Base-by-base conservation (phyloP, 306 rosid genomes). In the Prunus campanulata region DNA sequence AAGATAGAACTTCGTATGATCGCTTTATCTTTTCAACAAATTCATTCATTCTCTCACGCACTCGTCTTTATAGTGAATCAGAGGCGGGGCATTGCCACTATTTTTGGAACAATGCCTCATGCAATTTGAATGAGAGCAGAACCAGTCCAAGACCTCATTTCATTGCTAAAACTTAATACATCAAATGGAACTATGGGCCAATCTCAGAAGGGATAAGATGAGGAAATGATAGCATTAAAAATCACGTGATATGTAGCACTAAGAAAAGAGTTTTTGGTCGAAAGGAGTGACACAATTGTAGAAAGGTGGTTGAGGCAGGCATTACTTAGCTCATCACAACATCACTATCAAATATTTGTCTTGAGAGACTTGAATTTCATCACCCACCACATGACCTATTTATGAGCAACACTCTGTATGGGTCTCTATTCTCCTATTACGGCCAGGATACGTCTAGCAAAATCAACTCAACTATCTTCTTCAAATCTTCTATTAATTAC, bases 341-440 rank as follows among this genome's bases (percentile, higher is more conserved):
- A 20, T 27, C 49, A 32, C 6, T 12, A 52, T 19, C 19, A 30
- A 25, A 69, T 69, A 30, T 55, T n/a, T 71, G 75, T 22, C 32
- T n/a, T 14, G 8, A 48, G 14, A 68, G 44, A 39, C 44, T 7
- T 39, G 44, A 39, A 68, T 69, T 69, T 69, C 74, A 16, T 70
- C 61, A 49, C 46, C 61, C 61, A 70, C 74, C 74, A 70, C 74
- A 70, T 50, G 74, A 25, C 27, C 46, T 15, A 50, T 49, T 70
- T 70, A 69, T 47, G 42, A 69, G 22, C 24, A 68, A n/a, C 39
- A 47, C 57, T 9, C 0, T 12, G 14, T 11, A 35, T 35, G 44
- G 44, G 44, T 7, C 44, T 6, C 44, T 39, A 39, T 39, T 39
- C 44, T 7, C 9, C 44, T 39, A 39, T 39, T 39, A 39, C 9